phyloP scores from a whole-genome alignment of 768 basidiomycete species.

The Hebeloma cylindrosporum region DNA sequence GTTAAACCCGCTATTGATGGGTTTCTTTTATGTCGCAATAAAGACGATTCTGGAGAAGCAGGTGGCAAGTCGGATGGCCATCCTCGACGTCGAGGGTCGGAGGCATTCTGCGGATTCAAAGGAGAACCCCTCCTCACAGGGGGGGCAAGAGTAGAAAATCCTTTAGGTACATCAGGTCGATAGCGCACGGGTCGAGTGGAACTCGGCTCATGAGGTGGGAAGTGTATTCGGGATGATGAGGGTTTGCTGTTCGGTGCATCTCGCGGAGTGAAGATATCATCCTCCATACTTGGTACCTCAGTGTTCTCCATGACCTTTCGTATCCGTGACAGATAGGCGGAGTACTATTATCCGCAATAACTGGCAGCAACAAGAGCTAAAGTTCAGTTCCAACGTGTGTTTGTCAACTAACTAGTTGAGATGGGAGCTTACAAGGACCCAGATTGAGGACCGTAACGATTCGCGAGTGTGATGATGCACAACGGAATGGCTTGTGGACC shows the following conservation, averaged over 20 bases:
- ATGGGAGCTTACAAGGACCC: too few relatives aligned
- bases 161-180: constrained; percentile 20
- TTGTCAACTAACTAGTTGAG: too few relatives aligned
- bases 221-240: constrained; percentile 23
- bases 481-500: too few relatives aligned
- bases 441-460: too few relatives aligned
- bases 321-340: too few relatives aligned
- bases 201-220: constrained; percentile 20
- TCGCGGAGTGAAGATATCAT: constrained; percentile 27
- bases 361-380: too few relatives aligned
- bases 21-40: constrained; percentile 28
- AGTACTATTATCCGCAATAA: too few relatives aligned
- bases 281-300: constrained; percentile 19
- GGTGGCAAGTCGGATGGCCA: constrained; percentile 24
- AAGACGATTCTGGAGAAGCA: constrained; percentile 21
- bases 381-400: too few relatives aligned
- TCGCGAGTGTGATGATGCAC: too few relatives aligned
- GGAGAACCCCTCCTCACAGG: constrained; percentile 34
- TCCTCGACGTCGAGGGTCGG: constrained; percentile 28
- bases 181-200: constrained; percentile 19
- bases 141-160: constrained; percentile 19
- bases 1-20: constrained; percentile 8
- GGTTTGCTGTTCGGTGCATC: constrained; percentile 13
- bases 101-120: constrained; percentile 32
- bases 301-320: constrained; percentile 29